Base-by-base conservation (phyloP, 2,329 filamentous ascomycete genomes). In the Aspergillus ochraceus region DNA sequence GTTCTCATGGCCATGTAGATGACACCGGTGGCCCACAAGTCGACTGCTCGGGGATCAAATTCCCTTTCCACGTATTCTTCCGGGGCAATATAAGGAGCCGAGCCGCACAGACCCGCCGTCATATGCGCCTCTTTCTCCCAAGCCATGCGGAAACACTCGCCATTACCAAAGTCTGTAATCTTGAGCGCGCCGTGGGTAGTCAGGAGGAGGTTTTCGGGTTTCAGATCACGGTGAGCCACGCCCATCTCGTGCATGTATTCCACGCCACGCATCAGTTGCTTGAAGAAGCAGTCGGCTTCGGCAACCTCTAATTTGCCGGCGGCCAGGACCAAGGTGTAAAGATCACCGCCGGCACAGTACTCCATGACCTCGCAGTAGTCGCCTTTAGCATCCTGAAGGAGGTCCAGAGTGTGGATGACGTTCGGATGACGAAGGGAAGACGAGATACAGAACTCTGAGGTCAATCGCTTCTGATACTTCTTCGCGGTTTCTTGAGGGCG, bases 1-100 rank as follows among this genome's bases (percentile, higher is more conserved):
- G 94, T 98, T 60, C 95, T 86, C 95, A 99, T 99, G 14, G 95
- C 95, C 95, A 99, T 99, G 80, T 99, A 99, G 61, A 99, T 99
- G 54, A 99, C 95, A 73, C 95, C 95, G 61, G 92, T 97, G 24
- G 95, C 95, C 95, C 95, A 99, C 14, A 98, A 90, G 71, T 99
- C 95, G 52, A 99, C 94, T n/a, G 95, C 94, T 59, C 95, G 86
- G 30, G 95, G 95, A 72, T 99, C 95, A 66, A 99, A 99, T 74
- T 99, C 95, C 74, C 89, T 92, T 73, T 96, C 93, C 2, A 88
- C 86, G 71, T 99, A 99, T 76, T 99, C 95, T 75, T 99, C 95
- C 0, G 95, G 95, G 1, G 95, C 91, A 67, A 99, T 99, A 73
- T 99, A 99, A 0, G 95, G 95, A 22, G 94, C 95, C 14, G 93